These are phyloP conservation scores for Gnaphalium uliginosum DNA, from an alignment of 129 eudicot species.

Conservation along the genomic window DNA sequence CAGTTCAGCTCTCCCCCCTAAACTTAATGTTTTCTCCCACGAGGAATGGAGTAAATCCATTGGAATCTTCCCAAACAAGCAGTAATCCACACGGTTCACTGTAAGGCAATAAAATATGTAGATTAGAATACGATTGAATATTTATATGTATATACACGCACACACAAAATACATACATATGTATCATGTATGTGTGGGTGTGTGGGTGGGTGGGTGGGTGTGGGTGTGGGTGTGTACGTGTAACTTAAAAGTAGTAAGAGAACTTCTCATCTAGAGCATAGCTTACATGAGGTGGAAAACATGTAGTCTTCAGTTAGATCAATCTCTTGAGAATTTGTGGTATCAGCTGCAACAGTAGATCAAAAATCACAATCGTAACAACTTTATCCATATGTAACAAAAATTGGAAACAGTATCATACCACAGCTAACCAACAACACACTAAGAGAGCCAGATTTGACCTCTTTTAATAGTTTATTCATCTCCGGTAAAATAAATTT, in stretches of 20 bases:
- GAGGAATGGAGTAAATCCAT: conserved; percentile 66
- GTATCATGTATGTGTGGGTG: neutral
- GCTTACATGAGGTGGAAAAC: conserved; percentile 68
- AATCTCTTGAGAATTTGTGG: conserved; percentile 36
- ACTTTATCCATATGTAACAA: conserved; percentile 11
- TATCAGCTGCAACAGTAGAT: conserved; percentile 46
- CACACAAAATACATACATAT: neutral
- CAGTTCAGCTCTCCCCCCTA: conserved; percentile 81
- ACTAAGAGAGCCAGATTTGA: conserved; percentile 59
- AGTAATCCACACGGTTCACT: conserved; percentile 62
- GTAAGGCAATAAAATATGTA: conserved; percentile 21
- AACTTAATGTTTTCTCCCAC: conserved; percentile 68
- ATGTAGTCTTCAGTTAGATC: conserved; percentile 53
- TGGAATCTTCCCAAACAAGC: conserved; percentile 83
- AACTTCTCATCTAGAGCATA: conserved; percentile 7
- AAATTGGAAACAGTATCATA: conserved; percentile 33
- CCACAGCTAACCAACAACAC: conserved; percentile 87
- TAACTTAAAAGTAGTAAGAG: conserved; percentile 11
- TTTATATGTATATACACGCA: neutral
- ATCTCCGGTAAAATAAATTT: conserved; percentile 85
- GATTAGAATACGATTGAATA: conserved; percentile 9
- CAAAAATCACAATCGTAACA: conserved; percentile 3
- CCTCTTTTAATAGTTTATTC: conserved; percentile 63
- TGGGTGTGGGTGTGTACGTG: too few species aligned
- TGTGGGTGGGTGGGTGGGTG: too few species aligned